Evolutionary conservation across 768 basidiomycete genomes (phyloP), one percentile per base, ranked within the genome.

Genomic region (Suillus luteus): DNA sequence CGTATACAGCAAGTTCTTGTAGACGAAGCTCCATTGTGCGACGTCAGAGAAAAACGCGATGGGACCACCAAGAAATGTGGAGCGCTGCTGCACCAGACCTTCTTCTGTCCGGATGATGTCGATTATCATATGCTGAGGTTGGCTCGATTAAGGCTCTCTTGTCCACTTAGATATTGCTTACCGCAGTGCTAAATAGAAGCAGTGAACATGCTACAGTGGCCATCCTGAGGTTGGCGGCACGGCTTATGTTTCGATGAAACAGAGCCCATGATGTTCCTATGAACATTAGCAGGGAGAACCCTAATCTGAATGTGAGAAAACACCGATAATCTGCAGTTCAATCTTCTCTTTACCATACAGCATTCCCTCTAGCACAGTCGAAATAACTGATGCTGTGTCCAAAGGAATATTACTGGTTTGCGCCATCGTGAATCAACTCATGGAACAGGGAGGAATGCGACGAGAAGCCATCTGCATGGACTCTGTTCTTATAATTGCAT

Each of bases 221-320:
- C 70, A 74, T 67, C 27, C 55, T 40, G n/a, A 19, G 37, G 43
- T 66, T 67, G 46, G 68, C 59, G 15, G 46, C 22, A 14, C 44
- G 22, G 6, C 38, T 48, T 27, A 1, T 46, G 9, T 61, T 66
- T 49, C 68, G 62, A 1, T 58, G 44, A 24, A 67, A 55, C 1
- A 73, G 60, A n/a, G 65, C 65, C 65, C 68, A 73, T 17, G 74
- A 31, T 1, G 74, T 73, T 15, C 67, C 67, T 3, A 70, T 68
- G 64, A 73, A 76, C 75, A 76, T 71, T 24, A 75, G 62, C 6
- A 73, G 14, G 35, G 73, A 75, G 64, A 74, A 67, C 4, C 73
- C 75, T 76, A 41, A 17, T 14, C 10, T 35, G 12, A 14, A 40
- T 35, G 17, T 24, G 46, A 59, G 19, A 35, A 49, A 22, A 7